Conservation (phyloP, 208 protist genomes). For the Acanthamoeba pearcei region DNA sequence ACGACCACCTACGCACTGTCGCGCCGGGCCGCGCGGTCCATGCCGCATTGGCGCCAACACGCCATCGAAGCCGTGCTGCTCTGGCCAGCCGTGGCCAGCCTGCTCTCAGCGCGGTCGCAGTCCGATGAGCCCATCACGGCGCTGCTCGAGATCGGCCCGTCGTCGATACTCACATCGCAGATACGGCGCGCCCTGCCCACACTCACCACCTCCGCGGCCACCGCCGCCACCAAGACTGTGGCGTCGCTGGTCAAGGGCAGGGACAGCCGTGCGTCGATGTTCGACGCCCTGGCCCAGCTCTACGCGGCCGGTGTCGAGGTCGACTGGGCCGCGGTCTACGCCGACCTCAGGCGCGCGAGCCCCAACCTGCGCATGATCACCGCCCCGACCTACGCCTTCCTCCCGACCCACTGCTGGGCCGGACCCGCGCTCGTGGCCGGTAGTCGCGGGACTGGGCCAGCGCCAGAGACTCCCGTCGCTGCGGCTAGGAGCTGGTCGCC, state of each 20-base stretch:
- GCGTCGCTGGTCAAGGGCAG: conserved; percentile 43
- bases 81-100: conserved; percentile 6
- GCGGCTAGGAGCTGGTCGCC: not conserved
- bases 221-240: not conserved
- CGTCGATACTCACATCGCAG: conserved; percentile 35
- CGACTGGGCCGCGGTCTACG: conserved; percentile 33
- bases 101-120: not conserved
- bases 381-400: conserved; percentile 40
- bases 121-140: not conserved
- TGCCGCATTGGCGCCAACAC: conserved; percentile 39
- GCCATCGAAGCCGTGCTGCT: conserved; percentile 56
- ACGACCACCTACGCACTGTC: not conserved
- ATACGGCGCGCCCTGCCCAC: conserved; percentile 1
- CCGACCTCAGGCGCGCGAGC: not conserved
- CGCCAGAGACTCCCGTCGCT: no score
- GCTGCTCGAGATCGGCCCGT: conserved; percentile 45
- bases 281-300: conserved; percentile 48
- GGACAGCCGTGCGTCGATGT: conserved; percentile 36
- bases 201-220: not conserved
- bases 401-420: conserved; percentile 17
- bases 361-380: conserved; percentile 5
- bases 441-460: no score
- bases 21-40: not conserved
- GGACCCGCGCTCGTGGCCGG: no score
- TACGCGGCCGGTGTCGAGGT: conserved; percentile 31